Percentiles rank a stretch among this genome's conserved stretches.
phyloP scores from a whole-genome alignment of 306 rosid species.

The Lotus japonicus region DNA sequence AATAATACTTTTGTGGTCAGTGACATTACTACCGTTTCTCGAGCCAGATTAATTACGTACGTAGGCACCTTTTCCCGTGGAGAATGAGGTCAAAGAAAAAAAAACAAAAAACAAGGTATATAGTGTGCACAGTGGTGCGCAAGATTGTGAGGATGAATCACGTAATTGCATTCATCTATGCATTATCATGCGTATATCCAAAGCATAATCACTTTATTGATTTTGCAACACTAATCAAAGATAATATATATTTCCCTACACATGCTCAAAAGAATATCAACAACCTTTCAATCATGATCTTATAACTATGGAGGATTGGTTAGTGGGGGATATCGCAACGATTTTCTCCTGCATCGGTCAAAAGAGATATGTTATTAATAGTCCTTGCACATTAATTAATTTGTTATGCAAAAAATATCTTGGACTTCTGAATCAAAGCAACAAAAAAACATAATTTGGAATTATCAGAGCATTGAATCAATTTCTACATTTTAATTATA shows the following conservation, averaged over 20 bases:
- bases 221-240: slow-evolving; percentile 27
- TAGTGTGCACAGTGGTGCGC: slow-evolving; percentile 16
- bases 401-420: background rate
- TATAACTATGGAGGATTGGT: slow-evolving; percentile 24
- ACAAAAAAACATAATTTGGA: no score
- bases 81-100: no score
- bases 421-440: background rate
- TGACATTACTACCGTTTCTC: no score
- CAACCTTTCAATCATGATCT: slow-evolving; percentile 26
- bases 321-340: slow-evolving; percentile 36
- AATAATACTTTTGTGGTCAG: no score
- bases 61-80: no score
- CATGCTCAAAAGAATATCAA: slow-evolving; percentile 34
- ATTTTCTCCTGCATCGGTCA: slow-evolving; percentile 36
- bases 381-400: background rate
- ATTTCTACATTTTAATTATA: no score
- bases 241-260: slow-evolving; percentile 8
- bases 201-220: slow-evolving; percentile 22
- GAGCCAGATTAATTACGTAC: no score
- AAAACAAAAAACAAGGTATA: no score
- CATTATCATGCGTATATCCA: slow-evolving; percentile 22
- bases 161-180: slow-evolving; percentile 18
- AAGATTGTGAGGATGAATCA: slow-evolving; percentile 28
- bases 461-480: no score
- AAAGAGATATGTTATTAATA: slow-evolving; percentile 21